Evolutionary conservation across 306 rosid species (phyloP), one percentile per base, ranked within the genome.

Genomic region (Cicer arietinum): DNA sequence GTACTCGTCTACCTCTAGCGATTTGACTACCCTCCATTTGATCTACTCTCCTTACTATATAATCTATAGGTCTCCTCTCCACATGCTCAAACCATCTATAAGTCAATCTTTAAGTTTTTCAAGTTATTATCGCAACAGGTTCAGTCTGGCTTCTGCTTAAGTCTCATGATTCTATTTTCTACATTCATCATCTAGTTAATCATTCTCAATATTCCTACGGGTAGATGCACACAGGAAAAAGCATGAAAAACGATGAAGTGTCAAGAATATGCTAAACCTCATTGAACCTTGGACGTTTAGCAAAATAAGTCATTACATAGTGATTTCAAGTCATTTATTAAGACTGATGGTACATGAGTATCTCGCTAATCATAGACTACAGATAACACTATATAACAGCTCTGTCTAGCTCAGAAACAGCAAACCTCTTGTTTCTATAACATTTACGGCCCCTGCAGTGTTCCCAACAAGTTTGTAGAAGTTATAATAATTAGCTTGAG

Each of bases 161-260:
- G 64, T 58, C 41, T 25, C 4, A 4, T 10, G 64, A 30, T 58
- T 25, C 65, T 58, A 25, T 11, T 25, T 11, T 58, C 65, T 58
- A 39, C n/a, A 37, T 37, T 37, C 45, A 11, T 60, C 44, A 59
- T 35, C 12, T 11, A 25, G 16, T 59, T 59, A 59, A 12, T 59
- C 66, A 60, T 60, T 35, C 16, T 12, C 66, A 60, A 30, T 60
- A 60, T 60, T 60, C 44, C 43, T 60, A 12, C 6, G 30, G 62
- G 62, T 20, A 56, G 66, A 35, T 59, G 43, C 17, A 12, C 43
- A 60, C 3, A 35, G 18, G 18, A 60, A 60, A 60, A 60, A 60
- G 3, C 42, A 60, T 35, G 41, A 37, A 2, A 58, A 58, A 3
- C 42, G 5, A 3, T 61, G 59, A 35, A 62, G 25, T 40, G 47